Evolutionary conservation across 2,329 filamentous ascomycete genomes (phyloP).

Genomic region (Volutella citrinella): DNA sequence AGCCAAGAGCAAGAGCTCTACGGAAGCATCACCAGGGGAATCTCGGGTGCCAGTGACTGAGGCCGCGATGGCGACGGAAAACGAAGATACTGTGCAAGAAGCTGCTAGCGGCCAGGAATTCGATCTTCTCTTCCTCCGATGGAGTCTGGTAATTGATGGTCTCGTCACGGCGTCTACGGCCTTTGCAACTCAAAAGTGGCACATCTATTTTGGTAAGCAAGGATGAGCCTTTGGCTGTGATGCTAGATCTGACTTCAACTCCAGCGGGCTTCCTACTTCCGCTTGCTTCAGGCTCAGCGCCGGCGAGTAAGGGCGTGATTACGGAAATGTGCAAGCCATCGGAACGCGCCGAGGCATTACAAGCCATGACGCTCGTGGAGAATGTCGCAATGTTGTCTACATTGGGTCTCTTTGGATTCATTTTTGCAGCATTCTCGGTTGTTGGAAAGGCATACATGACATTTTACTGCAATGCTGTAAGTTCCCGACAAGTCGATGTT

Average conservation of each 20-base stretch:
- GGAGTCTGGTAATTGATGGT: slow-evolving; percentile 63
- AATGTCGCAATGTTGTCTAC: slow-evolving; percentile 64
- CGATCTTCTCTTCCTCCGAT: too few relatives aligned
- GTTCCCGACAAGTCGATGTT: too few relatives aligned
- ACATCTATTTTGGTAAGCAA: slow-evolving; percentile 59
- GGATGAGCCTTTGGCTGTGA: background rate
- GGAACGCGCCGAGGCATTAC: slow-evolving; percentile 63
- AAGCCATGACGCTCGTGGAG: slow-evolving; percentile 67
- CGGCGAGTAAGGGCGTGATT: slow-evolving; percentile 71
- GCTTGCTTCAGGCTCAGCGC: slow-evolving; percentile 65
- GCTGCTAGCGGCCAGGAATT: too few relatives aligned
- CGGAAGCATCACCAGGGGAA: too few relatives aligned
- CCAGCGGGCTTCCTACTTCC: slow-evolving; percentile 62
- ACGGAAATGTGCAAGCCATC: slow-evolving; percentile 64
- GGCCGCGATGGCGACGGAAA: too few relatives aligned
- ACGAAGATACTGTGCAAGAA: too few relatives aligned
- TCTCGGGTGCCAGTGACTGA: too few relatives aligned
- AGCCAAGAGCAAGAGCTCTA: too few relatives aligned
- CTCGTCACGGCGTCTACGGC: slow-evolving; percentile 60
- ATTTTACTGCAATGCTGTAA: too few relatives aligned
- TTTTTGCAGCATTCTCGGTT: too few relatives aligned
- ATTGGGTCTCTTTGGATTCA: slow-evolving; percentile 64
- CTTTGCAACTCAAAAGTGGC: slow-evolving; percentile 62
- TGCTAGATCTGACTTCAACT: background rate
- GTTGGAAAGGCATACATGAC: too few relatives aligned